Evolutionary conservation across 2,329 filamentous ascomycete species (phyloP), one percentile per base, ranked within the genome.

Genomic region (Neonectria coccinea): DNA sequence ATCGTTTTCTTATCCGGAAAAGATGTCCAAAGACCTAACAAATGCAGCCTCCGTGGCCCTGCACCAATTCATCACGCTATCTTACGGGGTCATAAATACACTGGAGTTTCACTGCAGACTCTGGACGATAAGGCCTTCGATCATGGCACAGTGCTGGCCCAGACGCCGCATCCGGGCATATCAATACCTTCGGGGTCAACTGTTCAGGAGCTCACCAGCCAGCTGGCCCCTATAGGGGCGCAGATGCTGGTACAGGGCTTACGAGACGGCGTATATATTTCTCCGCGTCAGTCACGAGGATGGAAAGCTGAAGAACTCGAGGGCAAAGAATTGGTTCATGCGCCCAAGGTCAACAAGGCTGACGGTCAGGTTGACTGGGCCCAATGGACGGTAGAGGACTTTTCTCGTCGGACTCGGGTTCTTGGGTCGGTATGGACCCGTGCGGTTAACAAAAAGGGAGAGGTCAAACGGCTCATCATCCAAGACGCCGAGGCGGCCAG

Each of bases 11-110:
- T 29, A 56, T n/a, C 33, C 18, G 25, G 22, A 7, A 14, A 14
- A 48, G 14, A 47, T 11, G 20, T 25, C 25, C 25, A 25, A 20
- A 14, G 20, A 22, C 27, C 62, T 74, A 50, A 74, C 50, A 44
- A 4, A n/a, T 5, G 39, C 62, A 93, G 91, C 76, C 88, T 97
- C 64, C 90, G 91, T 62, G 96, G 96, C 2, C 88, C 96, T 11
- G 93, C 96, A 2, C 96, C 96, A 0, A 84, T 99, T 14, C 91
- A 97, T 67, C 92, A 94, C 78, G 89, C 92, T n/a, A 84, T 98
- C 39, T 83, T 98, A 14, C 80, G 85, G 29, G 81, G 85, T 12
- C 82, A 88, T 59, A 73, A 74, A 1, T 79, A 82, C 64, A 93
- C 92, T 0, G 96, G 96, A 25, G 86, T 97, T 22, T 91, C 92